Evolutionary conservation across 768 basidiomycete genomes (phyloP).

Genomic region (Clavaria fumosa): DNA sequence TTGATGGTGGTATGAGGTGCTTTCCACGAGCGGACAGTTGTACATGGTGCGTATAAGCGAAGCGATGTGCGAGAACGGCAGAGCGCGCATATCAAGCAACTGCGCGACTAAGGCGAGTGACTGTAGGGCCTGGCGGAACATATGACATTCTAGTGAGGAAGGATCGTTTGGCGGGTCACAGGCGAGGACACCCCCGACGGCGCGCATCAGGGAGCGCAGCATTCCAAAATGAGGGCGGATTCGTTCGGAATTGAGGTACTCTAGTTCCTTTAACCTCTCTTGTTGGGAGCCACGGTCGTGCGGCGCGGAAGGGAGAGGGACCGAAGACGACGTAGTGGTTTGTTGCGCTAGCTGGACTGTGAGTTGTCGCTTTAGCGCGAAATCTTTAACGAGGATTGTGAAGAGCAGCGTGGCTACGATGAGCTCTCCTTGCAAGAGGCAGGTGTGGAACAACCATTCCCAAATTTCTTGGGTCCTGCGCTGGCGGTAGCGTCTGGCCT

Average conservation of each 20-base stretch:
- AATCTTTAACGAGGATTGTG: slow-evolving; percentile 47
- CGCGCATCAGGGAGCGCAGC: slow-evolving; percentile 17
- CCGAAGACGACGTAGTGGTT: not conserved
- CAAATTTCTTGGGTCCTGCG: slow-evolving; percentile 46
- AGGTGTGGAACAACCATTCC: slow-evolving; percentile 41
- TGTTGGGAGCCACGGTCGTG: not conserved
- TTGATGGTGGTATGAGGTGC: no score
- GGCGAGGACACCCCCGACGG: slow-evolving; percentile 21
- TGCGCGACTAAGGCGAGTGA: slow-evolving; percentile 43
- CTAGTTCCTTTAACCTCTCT: not conserved
- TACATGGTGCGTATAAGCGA: slow-evolving; percentile 33
- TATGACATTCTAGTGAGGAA: slow-evolving; percentile 10
- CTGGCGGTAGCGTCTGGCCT: slow-evolving; percentile 39
- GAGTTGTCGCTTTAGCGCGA: slow-evolving; percentile 22
- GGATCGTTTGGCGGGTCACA: slow-evolving; percentile 13
- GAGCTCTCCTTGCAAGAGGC: slow-evolving; percentile 65
- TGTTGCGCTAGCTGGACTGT: slow-evolving; percentile 5
- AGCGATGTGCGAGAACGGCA: slow-evolving; percentile 30
- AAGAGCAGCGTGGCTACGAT: slow-evolving; percentile 62
- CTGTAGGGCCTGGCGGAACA: slow-evolving; percentile 31
- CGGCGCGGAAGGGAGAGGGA: no score
- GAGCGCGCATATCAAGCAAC: slow-evolving; percentile 32
- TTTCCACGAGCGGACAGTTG: slow-evolving; percentile 26
- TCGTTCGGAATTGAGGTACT: slow-evolving; percentile 9
- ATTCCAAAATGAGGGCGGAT: slow-evolving; percentile 9